These are phyloP conservation scores for Salix suchowensis DNA, from an alignment of 345 rosid species.

Conservation along the genomic window DNA sequence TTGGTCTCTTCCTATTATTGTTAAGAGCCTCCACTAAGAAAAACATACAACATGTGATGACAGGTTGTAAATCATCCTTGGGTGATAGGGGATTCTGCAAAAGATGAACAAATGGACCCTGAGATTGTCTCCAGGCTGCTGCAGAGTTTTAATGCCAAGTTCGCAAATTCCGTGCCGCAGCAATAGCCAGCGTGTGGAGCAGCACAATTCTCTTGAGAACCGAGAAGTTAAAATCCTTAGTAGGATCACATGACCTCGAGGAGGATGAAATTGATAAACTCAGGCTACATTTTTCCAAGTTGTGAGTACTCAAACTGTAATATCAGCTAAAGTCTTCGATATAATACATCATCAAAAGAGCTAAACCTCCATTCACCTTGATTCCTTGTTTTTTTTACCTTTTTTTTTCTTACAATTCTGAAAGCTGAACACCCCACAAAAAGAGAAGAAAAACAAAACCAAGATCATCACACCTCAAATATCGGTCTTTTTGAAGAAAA, in stretches of 20 bases:
- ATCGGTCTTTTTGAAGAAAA: too few relatives aligned
- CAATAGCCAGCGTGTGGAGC: conserved; percentile 57
- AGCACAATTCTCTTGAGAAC: conserved; percentile 52
- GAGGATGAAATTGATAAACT: conserved; percentile 52
- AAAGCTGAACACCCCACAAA: too few relatives aligned
- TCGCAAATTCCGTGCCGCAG: conserved; percentile 59
- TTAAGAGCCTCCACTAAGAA: not conserved
- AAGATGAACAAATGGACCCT: conserved; percentile 56
- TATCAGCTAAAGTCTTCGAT: too few relatives aligned
- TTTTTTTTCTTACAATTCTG: too few relatives aligned
- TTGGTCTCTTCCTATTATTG: not conserved
- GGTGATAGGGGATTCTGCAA: conserved; percentile 60
- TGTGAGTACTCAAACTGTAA: conserved; percentile 27
- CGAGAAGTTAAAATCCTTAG: conserved; percentile 47
- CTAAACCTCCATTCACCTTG: too few relatives aligned
- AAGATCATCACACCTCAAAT: too few relatives aligned
- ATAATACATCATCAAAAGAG: too few relatives aligned
- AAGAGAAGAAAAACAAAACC: too few relatives aligned
- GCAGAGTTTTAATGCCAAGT: conserved; percentile 54
- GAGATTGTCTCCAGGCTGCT: conserved; percentile 46
- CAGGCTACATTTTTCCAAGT: conserved; percentile 37
- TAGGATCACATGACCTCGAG: conserved; percentile 53
- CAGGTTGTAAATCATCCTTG: conserved; percentile 59
- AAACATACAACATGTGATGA: not conserved
- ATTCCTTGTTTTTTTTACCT: too few relatives aligned